A percentile compares a stretch with the other conserved stretches of the same genome.
Evolutionary conservation across 495 filamentous ascomycete species (phyloP).

Genomic region (Aspergillus nanangensis): DNA sequence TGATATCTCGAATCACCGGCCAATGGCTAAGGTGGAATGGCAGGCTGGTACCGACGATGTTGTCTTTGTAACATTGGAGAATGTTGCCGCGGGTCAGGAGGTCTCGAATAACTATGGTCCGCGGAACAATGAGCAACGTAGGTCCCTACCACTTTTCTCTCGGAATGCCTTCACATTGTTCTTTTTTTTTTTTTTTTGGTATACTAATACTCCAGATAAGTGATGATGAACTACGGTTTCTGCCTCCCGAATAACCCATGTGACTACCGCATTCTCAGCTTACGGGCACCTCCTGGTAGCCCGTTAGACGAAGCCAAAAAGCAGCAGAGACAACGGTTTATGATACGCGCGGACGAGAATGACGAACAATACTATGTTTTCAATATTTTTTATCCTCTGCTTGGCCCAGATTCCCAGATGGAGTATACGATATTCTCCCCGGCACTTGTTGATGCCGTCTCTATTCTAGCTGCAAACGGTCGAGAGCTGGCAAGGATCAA

Average conservation of each 20-base stretch:
- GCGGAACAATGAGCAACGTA: conserved; percentile 62
- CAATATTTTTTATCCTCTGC: conserved; percentile 39
- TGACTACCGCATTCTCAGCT: conserved; percentile 47
- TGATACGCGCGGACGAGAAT: conserved; percentile 20
- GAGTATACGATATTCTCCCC: conserved; percentile 44
- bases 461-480: conserved; percentile 37
- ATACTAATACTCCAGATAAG: conserved; percentile 24
- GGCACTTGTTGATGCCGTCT: conserved; percentile 38
- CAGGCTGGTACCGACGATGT: conserved; percentile 43
- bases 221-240: conserved; percentile 68
- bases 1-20: conserved; percentile 58
- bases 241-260: conserved; percentile 52
- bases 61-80: conserved; percentile 43
- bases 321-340: conserved; percentile 30
- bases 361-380: conserved; percentile 47
- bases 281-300: conserved; percentile 37
- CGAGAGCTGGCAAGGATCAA: conserved; percentile 34
- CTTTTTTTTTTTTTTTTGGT: neutral
- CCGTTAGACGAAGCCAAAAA: conserved; percentile 34
- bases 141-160: too few relatives aligned
- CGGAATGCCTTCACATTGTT: too few relatives aligned
- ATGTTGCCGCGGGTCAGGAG: conserved; percentile 45
- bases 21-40: conserved; percentile 58
- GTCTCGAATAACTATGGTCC: conserved; percentile 67
- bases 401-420: conserved; percentile 29